Evolutionary conservation across 169 alveolate genomes (phyloP).

Genomic region (Cryptosporidium parvum): DNA sequence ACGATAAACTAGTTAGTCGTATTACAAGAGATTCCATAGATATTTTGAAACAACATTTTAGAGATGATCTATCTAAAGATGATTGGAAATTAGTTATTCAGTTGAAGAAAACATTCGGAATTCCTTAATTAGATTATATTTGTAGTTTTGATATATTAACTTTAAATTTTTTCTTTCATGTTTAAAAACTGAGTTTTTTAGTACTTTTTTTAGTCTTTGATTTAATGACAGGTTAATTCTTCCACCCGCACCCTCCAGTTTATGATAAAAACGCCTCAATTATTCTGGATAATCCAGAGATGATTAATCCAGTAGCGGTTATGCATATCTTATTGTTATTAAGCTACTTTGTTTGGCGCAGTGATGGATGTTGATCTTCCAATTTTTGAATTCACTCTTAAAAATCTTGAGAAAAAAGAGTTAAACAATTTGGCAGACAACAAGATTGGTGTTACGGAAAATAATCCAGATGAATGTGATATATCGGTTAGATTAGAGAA

Average conservation of each 20-base stretch:
- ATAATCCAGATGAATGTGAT: conserved; percentile 32
- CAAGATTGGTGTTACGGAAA: not conserved
- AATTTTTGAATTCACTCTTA: not conserved
- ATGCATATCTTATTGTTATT: not conserved
- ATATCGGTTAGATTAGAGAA: not conserved
- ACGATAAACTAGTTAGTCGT: conserved; percentile 87
- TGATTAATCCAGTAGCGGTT: not conserved
- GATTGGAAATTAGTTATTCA: conserved; percentile 95
- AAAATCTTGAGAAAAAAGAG: not conserved
- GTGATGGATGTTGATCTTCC: not conserved
- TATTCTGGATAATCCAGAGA: not conserved
- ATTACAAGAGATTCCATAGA: conserved; percentile 95
- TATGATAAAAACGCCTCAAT: too few species aligned
- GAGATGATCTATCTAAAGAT: conserved; percentile 93
- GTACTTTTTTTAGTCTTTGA: not conserved
- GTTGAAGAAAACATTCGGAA: conserved; percentile 86
- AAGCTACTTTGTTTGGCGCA: not conserved
- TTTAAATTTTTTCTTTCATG: not conserved
- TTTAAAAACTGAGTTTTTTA: not conserved
- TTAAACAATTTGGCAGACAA: not conserved
- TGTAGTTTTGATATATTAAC: not conserved
- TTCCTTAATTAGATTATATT: conserved; percentile 75
- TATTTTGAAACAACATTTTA: conserved; percentile 93
- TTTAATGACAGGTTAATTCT: too few species aligned
- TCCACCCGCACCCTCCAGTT: not conserved